Evolutionary conservation across 306 rosid genomes (phyloP), one percentile per base, ranked within the genome.

Genomic region (Sphenostylis stenocarpa): DNA sequence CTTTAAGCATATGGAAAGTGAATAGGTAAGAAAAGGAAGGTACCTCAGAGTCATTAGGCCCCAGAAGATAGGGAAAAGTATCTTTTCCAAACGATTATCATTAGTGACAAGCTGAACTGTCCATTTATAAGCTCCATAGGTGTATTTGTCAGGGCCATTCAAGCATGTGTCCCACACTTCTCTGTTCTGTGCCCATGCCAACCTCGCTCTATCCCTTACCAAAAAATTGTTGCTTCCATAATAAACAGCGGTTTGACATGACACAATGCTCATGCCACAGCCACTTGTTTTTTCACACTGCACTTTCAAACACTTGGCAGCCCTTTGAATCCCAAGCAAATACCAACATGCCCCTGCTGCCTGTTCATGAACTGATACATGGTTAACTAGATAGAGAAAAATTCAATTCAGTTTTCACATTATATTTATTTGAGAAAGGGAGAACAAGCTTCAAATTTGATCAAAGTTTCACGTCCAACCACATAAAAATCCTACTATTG

Each of bases 261-360:
- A 83, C 57, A 93, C 23, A 21, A 81, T 61, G 29, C 87, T 71
- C n/a, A 70, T 7, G 3, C 88, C 82, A 74, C 98, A 93, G 1
- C 83, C 88, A 51, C n/a, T 70, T 75, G 86, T 77, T 51, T 16
- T 82, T 16, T 43, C 52, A 64, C 98, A 93, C 74, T 91, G 86
- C 52, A 84, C 85, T 80, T 70, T 91, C 13, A 93, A 76, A 82
- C 98, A 93, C 49, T 89, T 78, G 6, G 81, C 71, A 76, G 97
- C 88, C 62, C 98, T 88, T 72, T 93, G 97, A 19, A 93, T 85
- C 63, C 98, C 98, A 21, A 93, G 41, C 75, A 93, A 80, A 79
- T 93, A 93, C 98, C 98, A 93, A 52, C 98, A 93, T 3, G 96
- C 98, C 56, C 98, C 98, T 75, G 98, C 98, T 33, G 97, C 98